phyloP scores from a whole-genome alignment of 495 filamentous ascomycete genomes.

The Copromyces sp. region DNA sequence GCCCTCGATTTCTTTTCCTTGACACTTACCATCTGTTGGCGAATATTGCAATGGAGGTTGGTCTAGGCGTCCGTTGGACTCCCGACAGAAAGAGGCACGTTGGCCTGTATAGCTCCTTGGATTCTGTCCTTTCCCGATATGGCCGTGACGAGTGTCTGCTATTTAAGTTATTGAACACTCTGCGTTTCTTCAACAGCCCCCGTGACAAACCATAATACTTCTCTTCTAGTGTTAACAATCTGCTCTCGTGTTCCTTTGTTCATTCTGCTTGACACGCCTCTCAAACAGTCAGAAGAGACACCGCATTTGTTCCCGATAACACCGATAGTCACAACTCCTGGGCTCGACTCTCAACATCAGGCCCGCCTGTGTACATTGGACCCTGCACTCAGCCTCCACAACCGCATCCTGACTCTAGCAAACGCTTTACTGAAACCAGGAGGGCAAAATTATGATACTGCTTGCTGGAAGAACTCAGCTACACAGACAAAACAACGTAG shows the following conservation, averaged over 20 bases:
- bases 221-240: too few relatives aligned
- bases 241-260: neutral
- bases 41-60: neutral
- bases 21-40: neutral
- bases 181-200: neutral
- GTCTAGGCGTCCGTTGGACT: neutral
- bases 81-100: neutral
- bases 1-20: neutral
- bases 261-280: neutral
- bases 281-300: neutral
- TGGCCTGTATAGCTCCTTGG: neutral
- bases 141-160: neutral
- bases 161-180: too few relatives aligned
- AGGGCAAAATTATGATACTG: neutral
- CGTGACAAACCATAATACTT: too few relatives aligned
- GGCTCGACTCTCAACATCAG: neutral
- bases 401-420: neutral
- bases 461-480: neutral
- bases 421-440: too few relatives aligned
- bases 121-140: neutral
- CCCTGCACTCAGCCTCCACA: neutral
- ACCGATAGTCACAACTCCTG: neutral
- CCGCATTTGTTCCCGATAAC: neutral
- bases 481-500: neutral
- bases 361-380: neutral